Evolutionary conservation across 441 rosid genomes (phyloP).

Genomic region (Populus trichocarpa): DNA sequence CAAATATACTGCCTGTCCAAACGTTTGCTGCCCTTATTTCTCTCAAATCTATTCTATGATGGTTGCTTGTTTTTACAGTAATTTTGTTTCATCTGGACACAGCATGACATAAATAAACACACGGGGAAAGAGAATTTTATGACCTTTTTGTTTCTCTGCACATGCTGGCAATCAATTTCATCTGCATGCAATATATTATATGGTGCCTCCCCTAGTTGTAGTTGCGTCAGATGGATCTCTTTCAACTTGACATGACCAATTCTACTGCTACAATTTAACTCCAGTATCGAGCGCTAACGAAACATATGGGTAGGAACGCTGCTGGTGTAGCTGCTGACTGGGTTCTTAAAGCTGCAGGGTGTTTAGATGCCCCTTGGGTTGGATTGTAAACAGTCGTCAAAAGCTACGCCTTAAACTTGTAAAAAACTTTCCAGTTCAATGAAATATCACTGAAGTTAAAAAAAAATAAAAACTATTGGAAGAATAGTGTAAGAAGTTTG

Average conservation of each 20-base stretch:
- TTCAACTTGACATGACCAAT: not conserved
- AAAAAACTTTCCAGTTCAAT: too few species aligned
- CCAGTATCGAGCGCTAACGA: not conserved
- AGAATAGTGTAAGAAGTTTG: too few species aligned
- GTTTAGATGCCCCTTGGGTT: too few species aligned
- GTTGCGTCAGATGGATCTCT: not conserved
- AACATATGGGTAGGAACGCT: not conserved
- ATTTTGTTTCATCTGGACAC: not conserved
- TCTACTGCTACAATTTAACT: not conserved
- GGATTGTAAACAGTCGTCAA: too few species aligned
- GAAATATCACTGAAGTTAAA: too few species aligned
- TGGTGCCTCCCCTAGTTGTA: not conserved
- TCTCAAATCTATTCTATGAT: not conserved
- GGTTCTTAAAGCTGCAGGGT: too few species aligned
- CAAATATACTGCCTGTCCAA: not conserved
- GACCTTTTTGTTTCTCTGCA: not conserved
- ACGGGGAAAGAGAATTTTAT: not conserved
- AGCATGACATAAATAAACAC: not conserved
- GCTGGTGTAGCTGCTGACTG: too few species aligned
- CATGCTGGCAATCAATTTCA: not conserved
- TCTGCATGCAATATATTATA: too few species aligned
- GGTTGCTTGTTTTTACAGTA: not conserved
- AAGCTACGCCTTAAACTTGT: too few species aligned
- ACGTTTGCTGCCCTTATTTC: slow-evolving; percentile 1
- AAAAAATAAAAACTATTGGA: too few species aligned